These are phyloP conservation scores for Sequoia sempervirens DNA, from an alignment of 75 land plant species.

Conservation along the genomic window DNA sequence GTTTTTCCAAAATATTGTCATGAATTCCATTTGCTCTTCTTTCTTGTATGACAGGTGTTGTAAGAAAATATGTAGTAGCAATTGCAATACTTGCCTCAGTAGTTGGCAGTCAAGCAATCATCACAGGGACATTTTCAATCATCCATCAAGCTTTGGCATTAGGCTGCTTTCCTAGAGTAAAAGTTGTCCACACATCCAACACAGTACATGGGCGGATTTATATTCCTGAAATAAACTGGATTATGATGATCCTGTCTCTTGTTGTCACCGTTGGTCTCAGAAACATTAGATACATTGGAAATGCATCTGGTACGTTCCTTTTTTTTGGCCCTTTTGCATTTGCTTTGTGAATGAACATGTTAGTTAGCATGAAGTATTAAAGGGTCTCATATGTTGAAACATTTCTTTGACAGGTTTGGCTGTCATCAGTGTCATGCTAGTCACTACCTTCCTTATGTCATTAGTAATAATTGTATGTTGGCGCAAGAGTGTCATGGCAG, in stretches of 20 bases:
- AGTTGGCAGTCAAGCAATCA: constrained; percentile 55
- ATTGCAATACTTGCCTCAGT: constrained; percentile 29
- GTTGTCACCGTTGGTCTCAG: constrained; percentile 34
- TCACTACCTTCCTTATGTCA: constrained; percentile 58
- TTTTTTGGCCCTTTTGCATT: not conserved
- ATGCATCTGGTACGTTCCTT: constrained; percentile 34
- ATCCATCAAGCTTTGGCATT: constrained; percentile 46
- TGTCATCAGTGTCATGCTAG: constrained; percentile 52
- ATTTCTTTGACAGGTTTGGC: constrained; percentile 43
- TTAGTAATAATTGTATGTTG: constrained; percentile 45
- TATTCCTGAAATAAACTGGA: constrained; percentile 55
- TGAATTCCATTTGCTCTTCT: too few species aligned
- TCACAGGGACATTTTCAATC: constrained; percentile 46
- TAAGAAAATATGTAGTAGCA: not conserved
- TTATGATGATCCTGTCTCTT: constrained; percentile 34
- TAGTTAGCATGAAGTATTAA: not conserved
- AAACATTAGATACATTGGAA: constrained; percentile 20
- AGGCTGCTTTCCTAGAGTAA: constrained; percentile 51
- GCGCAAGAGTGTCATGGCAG: constrained; percentile 25
- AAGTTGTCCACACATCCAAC: constrained; percentile 48
- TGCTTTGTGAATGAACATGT: not conserved
- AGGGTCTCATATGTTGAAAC: not conserved
- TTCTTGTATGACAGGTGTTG: not conserved
- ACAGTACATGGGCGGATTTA: constrained; percentile 42
- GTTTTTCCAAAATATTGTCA: too few species aligned